Evolutionary conservation across 352 stramenopile genomes (phyloP), one percentile per base, ranked within the genome.

Genomic region (Phytophthora multivora): DNA sequence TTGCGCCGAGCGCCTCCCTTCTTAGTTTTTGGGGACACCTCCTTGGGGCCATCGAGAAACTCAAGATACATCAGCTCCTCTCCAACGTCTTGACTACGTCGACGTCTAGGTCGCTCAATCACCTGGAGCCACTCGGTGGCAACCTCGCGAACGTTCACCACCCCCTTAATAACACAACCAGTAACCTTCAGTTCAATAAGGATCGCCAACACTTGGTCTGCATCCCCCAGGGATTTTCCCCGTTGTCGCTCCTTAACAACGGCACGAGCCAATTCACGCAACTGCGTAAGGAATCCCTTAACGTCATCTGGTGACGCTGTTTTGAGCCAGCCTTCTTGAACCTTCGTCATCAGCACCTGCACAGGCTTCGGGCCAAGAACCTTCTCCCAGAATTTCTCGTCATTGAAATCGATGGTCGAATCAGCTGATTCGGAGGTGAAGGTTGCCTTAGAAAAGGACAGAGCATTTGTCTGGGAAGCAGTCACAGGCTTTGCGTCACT

Each of bases 311-410:
- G 83, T 5, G 79, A 86, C 6, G 88, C 88, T 39, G 70, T 80
- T 9, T 79, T 77, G 0, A 93, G 66, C 81, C 74, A 89, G 4
- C 85, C 83, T 75, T 96, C 89, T 50, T 96, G 87, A 5, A 97
- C 84, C 52, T 95, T 93, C 8, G 86, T 90, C 80, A 96, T 91
- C 25, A 97, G 65, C 54, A 90, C 63, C 40, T 97, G 88, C 6
- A 93, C 88, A 41, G 77, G 82, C 52, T 97, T 95, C 13, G 86
- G 86, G 4, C 87, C 88, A 28, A 96, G 72, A 7, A 97, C 88
- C 66, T 97, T 96, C 53, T 96, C 89, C 87, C 87, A 96, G 28
- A 97, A 95, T 50, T 95, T 86, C n/a, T 94, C 88, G 48, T 96
- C 89, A 42, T 96, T 94, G 41, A 95, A 94, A 67, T 96, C 88